Percentiles rank a stretch among this genome's conserved stretches.
These are phyloP conservation scores for Pseudocercospora fuligena DNA, from an alignment of 2,329 filamentous ascomycete species.

Conservation along the genomic window DNA sequence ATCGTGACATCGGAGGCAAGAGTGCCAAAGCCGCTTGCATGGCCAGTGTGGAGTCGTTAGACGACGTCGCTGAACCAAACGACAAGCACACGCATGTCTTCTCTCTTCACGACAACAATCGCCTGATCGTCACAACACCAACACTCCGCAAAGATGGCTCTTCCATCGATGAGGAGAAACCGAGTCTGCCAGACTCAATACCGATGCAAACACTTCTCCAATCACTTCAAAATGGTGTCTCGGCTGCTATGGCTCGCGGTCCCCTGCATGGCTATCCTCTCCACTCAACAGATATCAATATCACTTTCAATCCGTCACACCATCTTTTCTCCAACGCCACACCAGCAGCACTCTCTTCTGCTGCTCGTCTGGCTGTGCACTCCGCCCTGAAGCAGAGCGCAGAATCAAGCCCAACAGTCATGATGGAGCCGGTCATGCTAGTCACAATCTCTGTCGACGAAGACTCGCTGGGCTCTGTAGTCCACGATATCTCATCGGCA, in stretches of 20 bases:
- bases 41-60: conserved; percentile 59
- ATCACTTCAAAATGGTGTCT: conserved; percentile 75
- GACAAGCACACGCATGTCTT: conserved; percentile 44
- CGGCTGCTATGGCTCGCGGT: conserved; percentile 82
- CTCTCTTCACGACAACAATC: conserved; percentile 70
- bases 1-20: conserved; percentile 80
- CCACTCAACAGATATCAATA: conserved; percentile 72
- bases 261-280: conserved; percentile 80
- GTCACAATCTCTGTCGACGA: conserved; percentile 87
- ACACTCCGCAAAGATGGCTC: conserved; percentile 50
- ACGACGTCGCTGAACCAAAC: conserved; percentile 12
- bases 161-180: conserved; percentile 46
- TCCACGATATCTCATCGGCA: conserved; percentile 77
- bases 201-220: conserved; percentile 54
- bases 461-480: conserved; percentile 75
- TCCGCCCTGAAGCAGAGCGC: conserved; percentile 68
- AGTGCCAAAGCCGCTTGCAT: conserved; percentile 77
- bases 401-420: conserved; percentile 57
- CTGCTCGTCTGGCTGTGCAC: conserved; percentile 69
- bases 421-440: conserved; percentile 95
- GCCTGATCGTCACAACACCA: conserved; percentile 62
- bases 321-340: conserved; percentile 73
- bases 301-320: conserved; percentile 68
- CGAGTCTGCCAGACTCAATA: conserved; percentile 61
- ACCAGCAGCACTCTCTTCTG: conserved; percentile 70